These are phyloP conservation scores for Lotus japonicus DNA, from an alignment of 306 rosid genomes.

Conservation along the genomic window DNA sequence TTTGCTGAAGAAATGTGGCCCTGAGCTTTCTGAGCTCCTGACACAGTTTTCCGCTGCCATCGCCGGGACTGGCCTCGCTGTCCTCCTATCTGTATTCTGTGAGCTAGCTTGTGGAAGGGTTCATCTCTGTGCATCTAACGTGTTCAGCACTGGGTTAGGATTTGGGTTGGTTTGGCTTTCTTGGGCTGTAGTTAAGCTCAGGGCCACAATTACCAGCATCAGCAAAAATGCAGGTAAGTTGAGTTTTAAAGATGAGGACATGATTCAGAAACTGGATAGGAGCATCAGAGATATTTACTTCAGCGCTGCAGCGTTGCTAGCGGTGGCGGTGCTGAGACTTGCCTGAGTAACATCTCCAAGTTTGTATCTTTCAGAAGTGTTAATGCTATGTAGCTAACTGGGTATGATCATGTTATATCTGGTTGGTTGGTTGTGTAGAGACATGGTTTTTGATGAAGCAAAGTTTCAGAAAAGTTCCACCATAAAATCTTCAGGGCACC, in stretches of 20 bases:
- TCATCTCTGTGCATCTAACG: constrained; percentile 46
- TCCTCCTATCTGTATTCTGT: constrained; percentile 54
- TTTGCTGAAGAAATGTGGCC: constrained; percentile 62
- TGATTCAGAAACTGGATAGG: constrained; percentile 48
- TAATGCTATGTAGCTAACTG: constrained; percentile 12
- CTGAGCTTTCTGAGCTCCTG: constrained; percentile 74
- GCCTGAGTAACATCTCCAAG: constrained; percentile 42
- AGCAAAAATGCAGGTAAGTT: constrained; percentile 52
- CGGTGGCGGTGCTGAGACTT: constrained; percentile 50
- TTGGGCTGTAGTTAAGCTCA: constrained; percentile 57
- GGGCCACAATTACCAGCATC: constrained; percentile 42
- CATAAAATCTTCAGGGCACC: too few relatives aligned
- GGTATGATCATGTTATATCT: constrained; percentile 16
- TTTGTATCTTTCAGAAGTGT: constrained; percentile 5
- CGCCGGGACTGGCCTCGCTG: constrained; percentile 80
- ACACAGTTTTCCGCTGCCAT: constrained; percentile 65
- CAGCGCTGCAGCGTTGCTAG: constrained; percentile 60
- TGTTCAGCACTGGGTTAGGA: constrained; percentile 57
- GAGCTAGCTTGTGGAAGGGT: constrained; percentile 54
- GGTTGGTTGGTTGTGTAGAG: neutral
- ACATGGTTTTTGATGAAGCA: too few relatives aligned
- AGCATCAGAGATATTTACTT: constrained; percentile 51
- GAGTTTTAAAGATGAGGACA: constrained; percentile 53
- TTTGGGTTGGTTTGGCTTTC: constrained; percentile 82
- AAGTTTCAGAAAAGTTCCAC: too few relatives aligned